Percentiles rank a stretch among this genome's conserved stretches.
phyloP scores from a whole-genome alignment of 306 rosid species.

The Pachyrhizus erosus region DNA sequence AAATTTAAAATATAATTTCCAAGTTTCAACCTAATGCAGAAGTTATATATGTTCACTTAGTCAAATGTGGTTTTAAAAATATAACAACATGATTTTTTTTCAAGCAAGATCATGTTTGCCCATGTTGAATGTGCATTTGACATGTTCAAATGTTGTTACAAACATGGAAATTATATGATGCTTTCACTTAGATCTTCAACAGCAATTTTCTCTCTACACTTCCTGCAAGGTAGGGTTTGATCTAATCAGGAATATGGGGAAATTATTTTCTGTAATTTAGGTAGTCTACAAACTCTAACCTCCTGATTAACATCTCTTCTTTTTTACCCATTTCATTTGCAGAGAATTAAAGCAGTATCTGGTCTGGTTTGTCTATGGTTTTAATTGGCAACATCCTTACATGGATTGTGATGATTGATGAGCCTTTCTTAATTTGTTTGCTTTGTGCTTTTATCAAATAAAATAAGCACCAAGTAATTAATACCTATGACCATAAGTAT shows the following conservation, averaged over 20 bases:
- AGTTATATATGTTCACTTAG: neutral
- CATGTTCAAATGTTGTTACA: neutral
- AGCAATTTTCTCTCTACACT: neutral
- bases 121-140: neutral
- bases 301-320: no score
- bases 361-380: constrained; percentile 23
- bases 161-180: neutral
- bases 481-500: neutral
- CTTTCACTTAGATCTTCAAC: neutral
- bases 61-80: neutral
- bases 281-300: no score
- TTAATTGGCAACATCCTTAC: constrained; percentile 8
- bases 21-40: neutral
- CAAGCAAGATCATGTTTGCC: neutral
- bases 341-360: neutral
- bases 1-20: neutral
- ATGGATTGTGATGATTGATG: constrained; percentile 7
- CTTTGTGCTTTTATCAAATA: constrained; percentile 9
- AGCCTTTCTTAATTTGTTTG: neutral
- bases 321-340: neutral
- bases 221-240: neutral
- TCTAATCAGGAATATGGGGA: neutral
- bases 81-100: neutral
- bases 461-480: neutral
- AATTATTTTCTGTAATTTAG: no score